Evolutionary conservation across 768 basidiomycete genomes (phyloP), one percentile per base, ranked within the genome.

Genomic region (Calocera cornea): DNA sequence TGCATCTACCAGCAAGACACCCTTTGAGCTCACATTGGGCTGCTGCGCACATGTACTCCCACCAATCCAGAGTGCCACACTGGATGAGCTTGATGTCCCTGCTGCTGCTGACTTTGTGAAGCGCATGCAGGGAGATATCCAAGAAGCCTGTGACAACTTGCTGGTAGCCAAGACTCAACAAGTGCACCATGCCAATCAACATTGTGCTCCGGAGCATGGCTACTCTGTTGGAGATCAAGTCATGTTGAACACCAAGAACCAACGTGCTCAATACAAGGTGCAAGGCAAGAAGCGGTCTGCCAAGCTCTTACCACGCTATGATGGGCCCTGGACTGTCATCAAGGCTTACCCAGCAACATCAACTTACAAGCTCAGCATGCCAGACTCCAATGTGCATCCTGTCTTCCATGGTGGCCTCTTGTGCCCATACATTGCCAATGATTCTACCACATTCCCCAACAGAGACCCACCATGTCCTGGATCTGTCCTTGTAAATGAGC

Each of bases 221-320:
- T 76, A 78, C 29, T 49, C 22, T 0, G 65, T 47, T 50, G 76
- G 75, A 0, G 74, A 77, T 44, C 64, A 78, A 1, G 77, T 80
- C 0, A 79, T 76, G 40, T 22, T 79, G 1, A 76, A 75, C 0
- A 79, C 78, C 0, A 72, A 75, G 40, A 80, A 81, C 80, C 0
- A 72, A 68, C 5, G 19, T 79, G 7, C 77, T 38, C 36, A 38
- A 38, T 38, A 38, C 36, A 38, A 38, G 14, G 36, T 38, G 7
- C 36, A 38, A 38, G 36, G 76, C 0, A 78, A 77, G 64, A 68
- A 70, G 2, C 3, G 71, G 22, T 72, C 76, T 0, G 49, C 74
- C 1, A 72, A 74, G 2, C 70, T 74, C 0, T 78, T 78, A 0
- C 79, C 78, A 0, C 83, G 83, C 64, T 81, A 81, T 65, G 78